Conservation (phyloP, 371 early-diverging fungal species). For the Mortierella sp. region DNA sequence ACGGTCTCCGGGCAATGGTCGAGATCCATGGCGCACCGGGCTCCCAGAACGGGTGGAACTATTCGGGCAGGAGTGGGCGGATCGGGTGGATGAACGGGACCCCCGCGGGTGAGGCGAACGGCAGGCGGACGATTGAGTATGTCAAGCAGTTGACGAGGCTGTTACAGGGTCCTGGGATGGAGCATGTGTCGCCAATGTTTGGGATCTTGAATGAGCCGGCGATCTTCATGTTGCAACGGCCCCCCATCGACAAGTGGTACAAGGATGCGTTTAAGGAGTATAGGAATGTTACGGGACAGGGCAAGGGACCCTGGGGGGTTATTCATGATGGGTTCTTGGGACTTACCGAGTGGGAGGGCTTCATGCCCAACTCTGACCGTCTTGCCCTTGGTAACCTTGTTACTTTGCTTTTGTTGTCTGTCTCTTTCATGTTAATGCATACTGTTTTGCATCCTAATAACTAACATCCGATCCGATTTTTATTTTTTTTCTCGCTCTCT, state of each 20-base stretch:
- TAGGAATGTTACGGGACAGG: conserved; percentile 32
- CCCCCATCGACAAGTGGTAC: conserved; percentile 34
- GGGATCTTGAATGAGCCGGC: conserved; percentile 66
- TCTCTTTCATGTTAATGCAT: background rate
- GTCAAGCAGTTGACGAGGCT: conserved; percentile 58
- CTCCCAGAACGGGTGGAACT: conserved; percentile 85
- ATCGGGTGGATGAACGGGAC: conserved; percentile 62
- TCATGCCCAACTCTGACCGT: conserved; percentile 49
- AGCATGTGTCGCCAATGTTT: conserved; percentile 65
- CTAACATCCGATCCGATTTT: no score
- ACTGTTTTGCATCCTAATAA: no score
- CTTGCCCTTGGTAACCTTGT: conserved; percentile 46
- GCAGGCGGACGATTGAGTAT: conserved; percentile 56
- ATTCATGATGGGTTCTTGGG: conserved; percentile 59
- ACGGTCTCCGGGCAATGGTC: conserved; percentile 78
- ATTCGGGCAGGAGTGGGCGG: conserved; percentile 67
- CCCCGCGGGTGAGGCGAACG: conserved; percentile 46
- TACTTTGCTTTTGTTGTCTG: background rate
- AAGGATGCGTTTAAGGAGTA: conserved; percentile 46
- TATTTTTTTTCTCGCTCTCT: background rate
- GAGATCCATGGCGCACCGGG: conserved; percentile 85
- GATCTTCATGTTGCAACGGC: conserved; percentile 45
- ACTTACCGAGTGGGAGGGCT: conserved; percentile 52
- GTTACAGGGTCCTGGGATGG: conserved; percentile 64
- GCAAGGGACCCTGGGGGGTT: conserved; percentile 43